These are phyloP conservation scores for Austroboletus eburneus DNA, from an alignment of 768 basidiomycete genomes.

Conservation along the genomic window DNA sequence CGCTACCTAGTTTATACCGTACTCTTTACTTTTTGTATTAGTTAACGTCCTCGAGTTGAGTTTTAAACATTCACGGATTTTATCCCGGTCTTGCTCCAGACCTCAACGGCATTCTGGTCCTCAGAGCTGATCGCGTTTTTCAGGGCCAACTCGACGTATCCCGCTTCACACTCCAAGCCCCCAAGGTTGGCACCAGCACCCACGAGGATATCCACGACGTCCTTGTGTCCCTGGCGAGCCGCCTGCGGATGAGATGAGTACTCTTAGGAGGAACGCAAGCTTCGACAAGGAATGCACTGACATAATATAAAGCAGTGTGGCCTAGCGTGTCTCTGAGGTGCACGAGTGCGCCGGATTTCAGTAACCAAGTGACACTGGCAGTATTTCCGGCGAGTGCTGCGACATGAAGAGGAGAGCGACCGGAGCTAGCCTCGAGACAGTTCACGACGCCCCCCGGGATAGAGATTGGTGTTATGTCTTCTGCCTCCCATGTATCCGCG, in stretches of 20 bases:
- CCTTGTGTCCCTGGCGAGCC: slow-evolving; percentile 63
- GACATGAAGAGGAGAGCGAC: slow-evolving; percentile 73
- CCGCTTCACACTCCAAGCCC: slow-evolving; percentile 54
- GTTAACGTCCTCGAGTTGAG: slow-evolving; percentile 1
- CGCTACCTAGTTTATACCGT: slow-evolving; percentile 12
- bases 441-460: slow-evolving; percentile 72
- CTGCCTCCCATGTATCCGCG: slow-evolving; percentile 21
- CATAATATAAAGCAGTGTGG: slow-evolving; percentile 83
- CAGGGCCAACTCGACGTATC: slow-evolving; percentile 50
- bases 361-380: slow-evolving; percentile 41
- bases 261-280: slow-evolving; percentile 1
- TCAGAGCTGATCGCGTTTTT: slow-evolving; percentile 35
- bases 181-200: slow-evolving; percentile 73
- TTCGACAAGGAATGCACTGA: slow-evolving; percentile 30
- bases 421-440: slow-evolving; percentile 63
- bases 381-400: slow-evolving; percentile 67
- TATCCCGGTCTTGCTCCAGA: slow-evolving; percentile 57
- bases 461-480: slow-evolving; percentile 15
- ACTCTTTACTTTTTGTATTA: slow-evolving; percentile 7
- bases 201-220: slow-evolving; percentile 59
- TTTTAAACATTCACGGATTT: not conserved
- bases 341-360: slow-evolving; percentile 74
- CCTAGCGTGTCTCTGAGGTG: slow-evolving; percentile 77
- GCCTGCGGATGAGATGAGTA: slow-evolving; percentile 50
- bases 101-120: slow-evolving; percentile 41